Evolutionary conservation across 1,139 yeast species (phyloP).

Genomic region (Sugiyamaella grinbergsii): DNA sequence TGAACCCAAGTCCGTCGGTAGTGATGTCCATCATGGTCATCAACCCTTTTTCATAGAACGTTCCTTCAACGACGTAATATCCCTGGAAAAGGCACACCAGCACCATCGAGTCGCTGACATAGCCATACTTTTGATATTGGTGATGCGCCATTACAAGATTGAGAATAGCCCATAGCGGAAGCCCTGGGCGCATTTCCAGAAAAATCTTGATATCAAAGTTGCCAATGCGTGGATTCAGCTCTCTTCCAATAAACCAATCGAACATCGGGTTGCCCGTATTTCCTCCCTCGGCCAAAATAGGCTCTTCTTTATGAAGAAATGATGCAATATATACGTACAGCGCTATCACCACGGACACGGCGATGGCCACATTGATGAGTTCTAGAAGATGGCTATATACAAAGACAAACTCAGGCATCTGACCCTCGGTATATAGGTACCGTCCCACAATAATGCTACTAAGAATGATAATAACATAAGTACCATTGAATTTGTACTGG

Average conservation of each 20-base stretch:
- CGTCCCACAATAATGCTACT: conserved; percentile 54
- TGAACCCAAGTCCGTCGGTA: conserved; percentile 95
- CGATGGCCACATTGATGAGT: conserved; percentile 61
- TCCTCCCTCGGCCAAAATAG: conserved; percentile 82
- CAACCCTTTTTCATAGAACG: conserved; percentile 84
- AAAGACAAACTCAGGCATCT: conserved; percentile 77
- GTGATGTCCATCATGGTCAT: conserved; percentile 94
- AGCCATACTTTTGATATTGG: conserved; percentile 65
- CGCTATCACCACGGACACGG: conserved; percentile 67
- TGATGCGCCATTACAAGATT: conserved; percentile 80
- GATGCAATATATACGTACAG: conserved; percentile 66
- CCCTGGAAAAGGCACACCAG: conserved; percentile 71
- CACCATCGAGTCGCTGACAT: conserved; percentile 69
- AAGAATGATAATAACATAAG: conserved; percentile 54
- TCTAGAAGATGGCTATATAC: conserved; percentile 69
- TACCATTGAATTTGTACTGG: conserved; percentile 80
- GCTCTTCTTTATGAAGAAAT: conserved; percentile 62
- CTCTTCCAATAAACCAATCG: conserved; percentile 98
- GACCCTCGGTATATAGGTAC: conserved; percentile 51
- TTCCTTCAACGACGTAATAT: conserved; percentile 88
- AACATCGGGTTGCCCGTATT: conserved; percentile 74
- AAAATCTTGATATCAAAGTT: conserved; percentile 84
- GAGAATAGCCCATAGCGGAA: conserved; percentile 80
- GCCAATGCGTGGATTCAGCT: conserved; percentile 88
- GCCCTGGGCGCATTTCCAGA: conserved; percentile 94